Percentiles rank a stretch among this genome's conserved stretches.
Evolutionary conservation across 2,329 filamentous ascomycete genomes (phyloP).

Genomic region (Colletotrichum caudatum): DNA sequence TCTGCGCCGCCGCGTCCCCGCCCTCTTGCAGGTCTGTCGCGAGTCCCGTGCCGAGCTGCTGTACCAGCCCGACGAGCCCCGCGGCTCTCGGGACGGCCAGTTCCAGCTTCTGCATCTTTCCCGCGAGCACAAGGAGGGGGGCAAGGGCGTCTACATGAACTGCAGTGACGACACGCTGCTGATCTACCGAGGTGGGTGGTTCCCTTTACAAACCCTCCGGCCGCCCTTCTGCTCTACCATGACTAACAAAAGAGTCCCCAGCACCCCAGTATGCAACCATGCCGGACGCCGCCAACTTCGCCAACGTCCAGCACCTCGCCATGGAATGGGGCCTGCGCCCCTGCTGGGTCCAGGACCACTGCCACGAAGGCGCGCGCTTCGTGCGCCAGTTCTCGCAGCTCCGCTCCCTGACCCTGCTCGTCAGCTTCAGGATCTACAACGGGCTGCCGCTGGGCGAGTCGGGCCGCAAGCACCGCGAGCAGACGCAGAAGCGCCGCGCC

Average conservation of each 20-base stretch:
- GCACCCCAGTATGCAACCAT: conserved; percentile 2
- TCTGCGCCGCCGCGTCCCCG: conserved; percentile 25
- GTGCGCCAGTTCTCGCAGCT: conserved; percentile 28
- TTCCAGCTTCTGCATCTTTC: conserved; percentile 19
- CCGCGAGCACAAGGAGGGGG: background rate
- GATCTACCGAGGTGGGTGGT: conserved; percentile 25
- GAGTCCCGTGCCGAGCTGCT: conserved; percentile 26
- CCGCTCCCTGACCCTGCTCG: conserved; percentile 27
- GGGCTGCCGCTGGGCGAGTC: background rate
- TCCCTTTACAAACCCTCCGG: background rate
- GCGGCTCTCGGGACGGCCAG: conserved; percentile 2
- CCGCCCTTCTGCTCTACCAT: background rate
- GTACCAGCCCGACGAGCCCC: background rate
- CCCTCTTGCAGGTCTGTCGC: conserved; percentile 15
- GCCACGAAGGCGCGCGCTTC: conserved; percentile 9
- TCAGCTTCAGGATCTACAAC: conserved; percentile 15
- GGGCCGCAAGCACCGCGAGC: conserved; percentile 20
- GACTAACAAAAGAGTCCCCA: background rate
- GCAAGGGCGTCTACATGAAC: conserved; percentile 23
- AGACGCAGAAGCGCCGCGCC: conserved; percentile 9
- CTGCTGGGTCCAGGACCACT: conserved; percentile 23
- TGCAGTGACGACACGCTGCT: conserved; percentile 19
- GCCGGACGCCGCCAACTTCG: conserved; percentile 13
- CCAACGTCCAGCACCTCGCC: conserved; percentile 30
- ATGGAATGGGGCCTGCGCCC: conserved; percentile 39